These are phyloP conservation scores for Acorus gramineus DNA, from an alignment of 106 monocot genomes.

Conservation along the genomic window DNA sequence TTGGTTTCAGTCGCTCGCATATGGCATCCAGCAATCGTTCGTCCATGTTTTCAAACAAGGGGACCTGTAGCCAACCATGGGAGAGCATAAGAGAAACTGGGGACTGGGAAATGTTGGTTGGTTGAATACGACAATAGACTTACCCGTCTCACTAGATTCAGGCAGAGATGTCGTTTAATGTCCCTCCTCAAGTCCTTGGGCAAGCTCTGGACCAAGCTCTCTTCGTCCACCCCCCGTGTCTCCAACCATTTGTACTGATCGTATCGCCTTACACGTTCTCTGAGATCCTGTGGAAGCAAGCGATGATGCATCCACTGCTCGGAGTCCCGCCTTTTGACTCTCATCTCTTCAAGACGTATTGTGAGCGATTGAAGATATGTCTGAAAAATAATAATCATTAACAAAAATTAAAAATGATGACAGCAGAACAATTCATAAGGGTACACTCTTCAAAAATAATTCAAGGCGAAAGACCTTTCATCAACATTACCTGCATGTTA, in stretches of 20 bases:
- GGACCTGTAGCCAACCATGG: constrained; percentile 18
- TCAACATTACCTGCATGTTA: constrained; percentile 73
- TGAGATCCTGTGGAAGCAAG: constrained; percentile 64
- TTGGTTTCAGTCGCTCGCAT: constrained; percentile 54
- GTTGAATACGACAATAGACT: constrained; percentile 6
- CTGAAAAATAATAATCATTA: constrained; percentile 20
- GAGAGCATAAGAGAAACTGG: background rate
- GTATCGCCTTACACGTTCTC: constrained; percentile 77
- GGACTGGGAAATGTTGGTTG: no score
- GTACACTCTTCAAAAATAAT: background rate
- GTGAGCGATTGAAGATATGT: constrained; percentile 84
- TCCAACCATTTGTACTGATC: constrained; percentile 96
- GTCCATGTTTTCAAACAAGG: constrained; percentile 52
- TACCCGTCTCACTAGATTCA: constrained; percentile 50
- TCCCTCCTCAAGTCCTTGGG: constrained; percentile 63
- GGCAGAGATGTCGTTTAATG: constrained; percentile 63
- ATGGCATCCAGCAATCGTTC: constrained; percentile 48
- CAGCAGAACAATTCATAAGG: background rate
- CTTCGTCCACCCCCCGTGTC: constrained; percentile 87
- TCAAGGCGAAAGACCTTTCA: background rate
- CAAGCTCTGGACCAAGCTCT: constrained; percentile 43
- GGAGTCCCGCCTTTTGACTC: constrained; percentile 85
- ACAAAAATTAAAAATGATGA: background rate
- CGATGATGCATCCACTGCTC: constrained; percentile 99
- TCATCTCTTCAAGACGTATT: constrained; percentile 80